These are phyloP conservation scores for Neltuma alba DNA, from an alignment of 306 rosid genomes.

Conservation along the genomic window DNA sequence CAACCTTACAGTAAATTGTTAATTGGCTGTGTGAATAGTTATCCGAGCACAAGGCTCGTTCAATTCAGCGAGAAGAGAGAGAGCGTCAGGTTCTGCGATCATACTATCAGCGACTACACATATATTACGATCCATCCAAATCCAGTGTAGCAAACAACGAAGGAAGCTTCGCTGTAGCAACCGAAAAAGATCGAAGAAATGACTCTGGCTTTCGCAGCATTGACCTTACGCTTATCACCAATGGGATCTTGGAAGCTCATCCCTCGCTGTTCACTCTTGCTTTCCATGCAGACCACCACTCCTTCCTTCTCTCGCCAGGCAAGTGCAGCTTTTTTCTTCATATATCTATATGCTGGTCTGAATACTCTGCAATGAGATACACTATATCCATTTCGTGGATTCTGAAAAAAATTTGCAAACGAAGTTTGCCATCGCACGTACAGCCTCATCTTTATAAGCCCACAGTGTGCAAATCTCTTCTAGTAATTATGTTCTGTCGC, in stretches of 20 bases:
- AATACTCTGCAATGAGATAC: background rate
- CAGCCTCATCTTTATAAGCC: background rate
- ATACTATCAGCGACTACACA: background rate
- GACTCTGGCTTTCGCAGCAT: conserved; percentile 23
- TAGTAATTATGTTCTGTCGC: background rate
- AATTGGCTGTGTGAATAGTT: background rate
- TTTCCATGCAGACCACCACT: conserved; percentile 34
- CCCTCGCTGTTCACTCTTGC: conserved; percentile 38
- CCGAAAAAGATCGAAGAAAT: background rate
- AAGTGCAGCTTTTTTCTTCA: background rate
- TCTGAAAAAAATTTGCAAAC: background rate
- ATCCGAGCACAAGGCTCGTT: background rate
- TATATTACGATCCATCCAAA: background rate
- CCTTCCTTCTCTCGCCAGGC: conserved; percentile 58
- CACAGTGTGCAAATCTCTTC: background rate
- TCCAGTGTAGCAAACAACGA: background rate
- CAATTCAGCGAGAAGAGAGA: background rate
- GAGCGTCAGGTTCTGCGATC: background rate
- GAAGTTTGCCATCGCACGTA: background rate
- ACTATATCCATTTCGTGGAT: background rate
- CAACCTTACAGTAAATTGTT: background rate
- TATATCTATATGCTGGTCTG: background rate
- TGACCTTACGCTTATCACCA: conserved; percentile 30
- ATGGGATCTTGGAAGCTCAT: conserved; percentile 37
- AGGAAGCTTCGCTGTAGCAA: background rate